Evolutionary conservation across 2,329 filamentous ascomycete species (phyloP).

Genomic region (Macroventuria anomochaeta): DNA sequence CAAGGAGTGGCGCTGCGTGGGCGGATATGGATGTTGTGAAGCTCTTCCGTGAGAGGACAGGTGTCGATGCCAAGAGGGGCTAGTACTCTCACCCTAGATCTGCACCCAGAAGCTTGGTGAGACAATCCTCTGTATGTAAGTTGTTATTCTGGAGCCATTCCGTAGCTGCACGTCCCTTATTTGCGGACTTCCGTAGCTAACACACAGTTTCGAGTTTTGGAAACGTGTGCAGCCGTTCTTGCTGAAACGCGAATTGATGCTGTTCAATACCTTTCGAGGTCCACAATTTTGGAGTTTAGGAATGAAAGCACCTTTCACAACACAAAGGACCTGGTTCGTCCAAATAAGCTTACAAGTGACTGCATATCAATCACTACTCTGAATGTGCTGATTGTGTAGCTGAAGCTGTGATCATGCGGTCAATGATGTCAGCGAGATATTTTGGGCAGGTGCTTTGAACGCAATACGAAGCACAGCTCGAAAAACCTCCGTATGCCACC

Average conservation of each 20-base stretch:
- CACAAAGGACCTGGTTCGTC: neutral
- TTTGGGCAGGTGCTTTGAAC: neutral
- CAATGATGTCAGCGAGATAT: neutral
- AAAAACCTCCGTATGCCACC: neutral
- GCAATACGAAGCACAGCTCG: neutral
- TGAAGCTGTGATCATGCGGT: neutral
- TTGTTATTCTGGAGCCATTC: conserved; percentile 15
- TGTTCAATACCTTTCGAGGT: neutral
- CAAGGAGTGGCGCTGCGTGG: conserved; percentile 34
- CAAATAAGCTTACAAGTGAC: neutral
- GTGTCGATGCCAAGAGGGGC: conserved; percentile 25
- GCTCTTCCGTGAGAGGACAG: conserved; percentile 31
- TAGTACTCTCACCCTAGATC: conserved; percentile 24
- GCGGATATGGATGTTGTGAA: conserved; percentile 35
- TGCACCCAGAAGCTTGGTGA: conserved; percentile 25
- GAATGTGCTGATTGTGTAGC: neutral
- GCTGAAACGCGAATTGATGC: conserved; percentile 11
- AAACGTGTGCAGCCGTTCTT: conserved; percentile 6
- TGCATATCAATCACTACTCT: neutral
- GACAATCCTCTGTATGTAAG: conserved; percentile 16
- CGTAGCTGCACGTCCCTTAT: conserved; percentile 10
- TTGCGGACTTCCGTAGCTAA: conserved; percentile 10
- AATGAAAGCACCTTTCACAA: neutral
- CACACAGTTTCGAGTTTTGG: conserved; percentile 4
- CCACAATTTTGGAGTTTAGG: neutral